phyloP scores from a whole-genome alignment of 306 rosid species.

The Cucurbita moschata region DNA sequence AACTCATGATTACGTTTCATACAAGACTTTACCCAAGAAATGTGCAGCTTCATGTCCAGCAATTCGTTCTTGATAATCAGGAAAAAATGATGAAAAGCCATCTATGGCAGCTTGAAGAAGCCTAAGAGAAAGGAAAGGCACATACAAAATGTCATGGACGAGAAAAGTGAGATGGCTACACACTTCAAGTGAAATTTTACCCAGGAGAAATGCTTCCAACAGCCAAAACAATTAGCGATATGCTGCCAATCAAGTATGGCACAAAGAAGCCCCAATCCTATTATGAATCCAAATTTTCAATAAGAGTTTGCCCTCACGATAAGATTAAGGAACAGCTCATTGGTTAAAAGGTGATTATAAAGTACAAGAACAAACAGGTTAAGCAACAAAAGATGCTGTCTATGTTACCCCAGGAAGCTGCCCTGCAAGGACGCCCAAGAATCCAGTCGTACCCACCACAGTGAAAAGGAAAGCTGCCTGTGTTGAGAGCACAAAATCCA shows the following conservation, averaged over 20 bases:
- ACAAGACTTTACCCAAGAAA: conserved; percentile 45
- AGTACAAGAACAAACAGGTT: too few relatives aligned
- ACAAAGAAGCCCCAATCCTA: conserved; percentile 96
- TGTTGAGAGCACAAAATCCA: conserved; percentile 9
- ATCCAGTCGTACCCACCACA: conserved; percentile 89
- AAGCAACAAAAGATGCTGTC: not conserved
- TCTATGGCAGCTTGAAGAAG: conserved; percentile 92
- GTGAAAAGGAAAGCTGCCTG: conserved; percentile 96
- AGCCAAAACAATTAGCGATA: conserved; percentile 72
- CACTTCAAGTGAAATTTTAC: conserved; percentile 21
- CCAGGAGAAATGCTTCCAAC: conserved; percentile 93
- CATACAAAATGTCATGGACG: not conserved
- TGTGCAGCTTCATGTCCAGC: conserved; percentile 95
- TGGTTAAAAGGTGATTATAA: not conserved
- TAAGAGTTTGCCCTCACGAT: not conserved
- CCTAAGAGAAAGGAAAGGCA: conserved; percentile 23
- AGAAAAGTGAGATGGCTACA: not conserved
- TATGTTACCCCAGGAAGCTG: conserved; percentile 91
- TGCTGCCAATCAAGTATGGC: conserved; percentile 85
- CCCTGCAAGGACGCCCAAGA: conserved; percentile 69
- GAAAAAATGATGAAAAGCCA: conserved; percentile 75
- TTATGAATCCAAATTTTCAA: conserved; percentile 16
- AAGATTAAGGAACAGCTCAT: not conserved
- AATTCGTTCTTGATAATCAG: conserved; percentile 86
- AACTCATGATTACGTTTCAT: not conserved